Evolutionary conservation across 345 rosid species (phyloP).

Genomic region (Euclidium syriacum): DNA sequence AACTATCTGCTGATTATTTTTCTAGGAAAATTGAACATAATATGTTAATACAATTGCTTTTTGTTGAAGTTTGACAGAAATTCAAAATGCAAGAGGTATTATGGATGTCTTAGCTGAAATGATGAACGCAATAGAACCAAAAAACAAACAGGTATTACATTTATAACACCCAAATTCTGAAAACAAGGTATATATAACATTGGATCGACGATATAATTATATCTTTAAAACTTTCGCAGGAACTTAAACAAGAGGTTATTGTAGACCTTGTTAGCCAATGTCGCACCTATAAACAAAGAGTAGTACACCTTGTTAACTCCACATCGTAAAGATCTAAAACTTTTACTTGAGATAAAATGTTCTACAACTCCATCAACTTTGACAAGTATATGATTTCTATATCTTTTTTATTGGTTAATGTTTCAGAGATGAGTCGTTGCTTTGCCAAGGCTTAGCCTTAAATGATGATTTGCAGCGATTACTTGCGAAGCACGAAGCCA

Average conservation of each 20-base stretch:
- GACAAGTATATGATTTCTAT: neutral
- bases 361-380: neutral
- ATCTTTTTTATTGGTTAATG: neutral
- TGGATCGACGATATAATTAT: neutral
- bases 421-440: slow-evolving; percentile 84
- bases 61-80: slow-evolving; percentile 75
- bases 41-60: neutral
- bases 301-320: slow-evolving; percentile 96
- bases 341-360: neutral
- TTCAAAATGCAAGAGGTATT: slow-evolving; percentile 93
- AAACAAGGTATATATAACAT: neutral
- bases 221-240: slow-evolving; percentile 36
- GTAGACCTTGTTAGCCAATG: slow-evolving; percentile 96
- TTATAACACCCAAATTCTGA: neutral
- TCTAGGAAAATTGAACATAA: neutral
- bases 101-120: slow-evolving; percentile 98
- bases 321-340: slow-evolving; percentile 55
- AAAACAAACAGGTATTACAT: slow-evolving; percentile 71
- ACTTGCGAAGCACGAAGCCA: slow-evolving; percentile 80
- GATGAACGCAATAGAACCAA: slow-evolving; percentile 81
- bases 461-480: slow-evolving; percentile 95
- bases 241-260: slow-evolving; percentile 87
- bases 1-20: neutral
- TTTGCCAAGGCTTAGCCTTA: slow-evolving; percentile 84
- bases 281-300: slow-evolving; percentile 92